Percentiles rank a stretch among this genome's conserved stretches.
These are phyloP conservation scores for Auriscalpium microsporum DNA, from an alignment of 768 basidiomycete genomes.

Conservation along the genomic window DNA sequence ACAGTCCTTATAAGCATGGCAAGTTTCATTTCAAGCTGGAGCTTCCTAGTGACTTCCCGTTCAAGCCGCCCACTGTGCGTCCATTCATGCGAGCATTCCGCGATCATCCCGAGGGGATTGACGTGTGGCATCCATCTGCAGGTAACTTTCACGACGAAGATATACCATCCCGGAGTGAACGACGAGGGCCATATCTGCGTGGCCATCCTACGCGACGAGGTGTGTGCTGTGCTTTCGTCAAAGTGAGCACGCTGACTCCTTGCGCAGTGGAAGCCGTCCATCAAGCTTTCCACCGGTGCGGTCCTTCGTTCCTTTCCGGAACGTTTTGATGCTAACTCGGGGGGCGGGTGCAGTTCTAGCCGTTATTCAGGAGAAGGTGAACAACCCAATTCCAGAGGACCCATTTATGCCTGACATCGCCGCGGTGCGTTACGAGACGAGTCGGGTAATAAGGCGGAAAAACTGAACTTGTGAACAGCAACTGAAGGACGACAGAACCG, in stretches of 20 bases:
- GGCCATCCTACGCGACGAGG: conserved; percentile 77
- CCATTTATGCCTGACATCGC: conserved; percentile 86
- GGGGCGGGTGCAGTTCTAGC: conserved; percentile 44
- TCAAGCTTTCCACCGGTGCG: conserved; percentile 63
- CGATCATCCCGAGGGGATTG: not conserved
- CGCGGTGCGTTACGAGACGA: conserved; percentile 39
- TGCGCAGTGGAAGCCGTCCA: conserved; percentile 78
- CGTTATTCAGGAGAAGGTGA: conserved; percentile 76
- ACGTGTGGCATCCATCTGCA: conserved; percentile 21
- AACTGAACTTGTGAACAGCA: conserved; percentile 31
- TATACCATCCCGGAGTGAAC: conserved; percentile 87
- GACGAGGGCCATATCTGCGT: conserved; percentile 84
- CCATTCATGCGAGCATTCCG: conserved; percentile 79
- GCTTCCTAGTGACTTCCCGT: no score
- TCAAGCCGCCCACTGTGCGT: conserved; percentile 61
- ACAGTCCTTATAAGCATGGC: conserved; percentile 78
- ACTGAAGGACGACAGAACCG: conserved; percentile 67
- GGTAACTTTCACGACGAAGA: conserved; percentile 80
- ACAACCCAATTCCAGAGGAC: conserved; percentile 82
- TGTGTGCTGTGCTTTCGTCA: conserved; percentile 24
- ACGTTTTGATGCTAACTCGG: not conserved
- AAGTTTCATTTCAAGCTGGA: conserved; percentile 51
- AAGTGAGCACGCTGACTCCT: conserved; percentile 1
- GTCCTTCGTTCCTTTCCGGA: no score
- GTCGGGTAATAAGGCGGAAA: not conserved